phyloP scores from a whole-genome alignment of 2,329 filamentous ascomycete species.

The Alternaria novae-zelandiae region DNA sequence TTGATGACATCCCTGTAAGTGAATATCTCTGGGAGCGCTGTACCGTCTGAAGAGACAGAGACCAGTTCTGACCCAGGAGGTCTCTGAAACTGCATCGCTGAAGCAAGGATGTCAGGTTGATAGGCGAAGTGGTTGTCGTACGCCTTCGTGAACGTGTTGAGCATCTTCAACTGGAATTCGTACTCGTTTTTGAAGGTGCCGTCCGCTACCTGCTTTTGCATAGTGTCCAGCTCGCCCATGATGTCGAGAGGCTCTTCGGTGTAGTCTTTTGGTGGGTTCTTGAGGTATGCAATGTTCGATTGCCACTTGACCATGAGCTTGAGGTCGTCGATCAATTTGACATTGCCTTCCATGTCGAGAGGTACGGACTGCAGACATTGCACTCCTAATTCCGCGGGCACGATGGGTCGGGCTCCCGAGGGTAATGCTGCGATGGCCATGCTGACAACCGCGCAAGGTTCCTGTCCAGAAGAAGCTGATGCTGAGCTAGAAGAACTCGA shows the following conservation, averaged over 20 bases:
- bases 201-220: constrained; percentile 38
- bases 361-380: constrained; percentile 48
- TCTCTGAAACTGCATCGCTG: constrained; percentile 47
- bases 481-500: constrained; percentile 22
- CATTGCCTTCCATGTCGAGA: constrained; percentile 41
- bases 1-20: constrained; percentile 38
- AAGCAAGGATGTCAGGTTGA: constrained; percentile 46
- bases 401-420: constrained; percentile 31
- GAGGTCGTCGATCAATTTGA: constrained; percentile 43
- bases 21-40: constrained; percentile 46
- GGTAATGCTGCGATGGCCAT: constrained; percentile 35
- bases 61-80: constrained; percentile 40
- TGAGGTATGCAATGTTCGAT: constrained; percentile 49
- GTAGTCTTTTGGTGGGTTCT: constrained; percentile 46
- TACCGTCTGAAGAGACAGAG: constrained; percentile 46
- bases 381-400: constrained; percentile 44
- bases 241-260: constrained; percentile 49
- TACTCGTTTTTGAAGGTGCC: constrained; percentile 49
- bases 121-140: constrained; percentile 53
- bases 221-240: constrained; percentile 44
- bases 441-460: constrained; percentile 43
- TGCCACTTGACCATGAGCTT: constrained; percentile 49
- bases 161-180: constrained; percentile 49
- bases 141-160: constrained; percentile 42
- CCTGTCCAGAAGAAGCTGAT: constrained; percentile 25